A percentile compares a stretch with the other conserved stretches of the same genome.
These are phyloP conservation scores for Elsinoe batatas DNA, from an alignment of 2,329 filamentous ascomycete species.

Conservation along the genomic window DNA sequence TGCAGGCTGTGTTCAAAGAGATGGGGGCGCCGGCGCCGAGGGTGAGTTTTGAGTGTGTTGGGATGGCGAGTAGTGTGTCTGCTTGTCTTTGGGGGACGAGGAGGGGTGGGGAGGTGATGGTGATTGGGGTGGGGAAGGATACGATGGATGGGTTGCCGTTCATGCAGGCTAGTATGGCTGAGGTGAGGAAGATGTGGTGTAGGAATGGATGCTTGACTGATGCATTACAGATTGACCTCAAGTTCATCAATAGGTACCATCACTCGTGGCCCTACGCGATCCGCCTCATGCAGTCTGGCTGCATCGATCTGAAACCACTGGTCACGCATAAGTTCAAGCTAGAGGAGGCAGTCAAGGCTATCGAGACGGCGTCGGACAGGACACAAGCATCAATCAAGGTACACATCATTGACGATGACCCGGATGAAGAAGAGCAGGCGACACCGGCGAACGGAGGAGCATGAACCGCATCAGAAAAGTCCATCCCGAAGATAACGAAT, in stretches of 20 bases:
- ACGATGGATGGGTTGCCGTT: slow-evolving; percentile 29
- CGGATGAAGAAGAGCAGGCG: neutral
- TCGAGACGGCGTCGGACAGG: slow-evolving; percentile 44
- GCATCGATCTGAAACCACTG: slow-evolving; percentile 52
- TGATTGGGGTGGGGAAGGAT: slow-evolving; percentile 27
- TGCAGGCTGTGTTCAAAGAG: slow-evolving; percentile 20
- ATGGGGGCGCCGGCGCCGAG: slow-evolving; percentile 19
- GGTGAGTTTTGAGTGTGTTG: slow-evolving; percentile 28
- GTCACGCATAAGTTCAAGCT: slow-evolving; percentile 55
- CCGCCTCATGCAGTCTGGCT: slow-evolving; percentile 47
- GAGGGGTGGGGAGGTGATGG: slow-evolving; percentile 27
- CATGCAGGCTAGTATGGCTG: slow-evolving; percentile 28
- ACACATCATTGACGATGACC: slow-evolving; percentile 33
- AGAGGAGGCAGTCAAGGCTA: slow-evolving; percentile 50
- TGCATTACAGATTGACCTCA: slow-evolving; percentile 41
- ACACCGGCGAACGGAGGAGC: neutral
- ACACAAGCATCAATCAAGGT: slow-evolving; percentile 50
- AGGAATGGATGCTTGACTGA: neutral
- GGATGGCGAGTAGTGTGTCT: slow-evolving; percentile 26
- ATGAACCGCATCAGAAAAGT: neutral
- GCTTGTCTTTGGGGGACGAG: slow-evolving; percentile 21
- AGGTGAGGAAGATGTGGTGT: slow-evolving; percentile 16
- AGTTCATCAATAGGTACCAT: slow-evolving; percentile 61
- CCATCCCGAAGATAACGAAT: neutral
- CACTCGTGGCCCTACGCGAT: slow-evolving; percentile 62